Base-by-base conservation (phyloP, 495 filamentous ascomycete genomes). In the Xylaria nigripes region DNA sequence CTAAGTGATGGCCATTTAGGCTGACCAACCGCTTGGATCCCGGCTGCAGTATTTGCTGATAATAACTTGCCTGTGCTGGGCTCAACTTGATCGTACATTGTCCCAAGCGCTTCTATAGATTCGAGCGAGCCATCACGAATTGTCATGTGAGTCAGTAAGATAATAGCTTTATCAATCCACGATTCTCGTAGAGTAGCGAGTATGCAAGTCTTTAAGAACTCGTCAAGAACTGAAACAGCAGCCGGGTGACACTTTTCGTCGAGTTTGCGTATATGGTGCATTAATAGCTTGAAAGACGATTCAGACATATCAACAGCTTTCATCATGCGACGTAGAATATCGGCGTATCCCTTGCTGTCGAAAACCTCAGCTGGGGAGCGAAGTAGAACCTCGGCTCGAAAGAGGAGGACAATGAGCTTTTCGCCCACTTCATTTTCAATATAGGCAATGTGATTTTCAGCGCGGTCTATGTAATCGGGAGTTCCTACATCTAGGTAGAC, bases 231-330 rank as follows among this genome's bases (percentile, higher is more conserved):
- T 42, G 76, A 69, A 50, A 78, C 76, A 3, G 81, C 19, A 75
- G 63, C 57, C 58, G 71, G 1, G 70, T 70, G 22, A 38, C 69
- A 73, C 59, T 82, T 81, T 1, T 75, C 71, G 48, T 78, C 72
- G 27, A 90, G 69, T 59, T 82, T 84, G 52, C 86, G 77, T 30
- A 89, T 79, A 58, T 87, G 82, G 57, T 84, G 75, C 56, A 89
- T 76, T 7, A 92, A 70, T 25, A 85, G 76, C 61, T 81, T 87
- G 65, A 93, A 82, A 54, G 76, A 85, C 2, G 67, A 63, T 32
- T 86, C 81, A 1, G 79, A 81, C 23, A 84, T 69, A 45, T 81
- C 70, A 13, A 82, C 69, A 10, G 72, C 69, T 36, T 76, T 69
- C 23, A 86, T 72, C 69, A 89, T 82, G 25, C 72, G 71, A 27